A percentile compares a stretch with the other conserved stretches of the same genome.
Conservation (phyloP, 2,329 filamentous ascomycete genomes). For the Juglanconis juglandina region DNA sequence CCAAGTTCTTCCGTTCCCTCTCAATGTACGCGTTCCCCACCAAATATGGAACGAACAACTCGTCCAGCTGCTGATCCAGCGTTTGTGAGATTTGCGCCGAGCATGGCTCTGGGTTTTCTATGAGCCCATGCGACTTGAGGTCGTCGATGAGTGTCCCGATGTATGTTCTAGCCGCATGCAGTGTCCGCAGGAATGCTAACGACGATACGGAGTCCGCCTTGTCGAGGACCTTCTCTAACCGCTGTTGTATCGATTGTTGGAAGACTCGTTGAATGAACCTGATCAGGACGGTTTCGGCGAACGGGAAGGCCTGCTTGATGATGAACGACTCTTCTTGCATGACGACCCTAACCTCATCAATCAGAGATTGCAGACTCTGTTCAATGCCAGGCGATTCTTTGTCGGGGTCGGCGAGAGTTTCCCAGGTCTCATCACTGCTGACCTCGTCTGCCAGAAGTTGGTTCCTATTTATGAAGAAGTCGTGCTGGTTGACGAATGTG, state of each 20-base stretch:
- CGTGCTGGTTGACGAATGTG: slow-evolving; percentile 96
- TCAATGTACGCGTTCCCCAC: slow-evolving; percentile 69
- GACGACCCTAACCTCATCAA: slow-evolving; percentile 92
- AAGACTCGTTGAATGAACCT: slow-evolving; percentile 96
- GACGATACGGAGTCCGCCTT: slow-evolving; percentile 92
- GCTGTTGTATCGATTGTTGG: slow-evolving; percentile 95
- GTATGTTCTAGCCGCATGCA: slow-evolving; percentile 88
- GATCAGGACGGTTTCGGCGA: slow-evolving; percentile 87
- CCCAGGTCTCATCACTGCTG: slow-evolving; percentile 74
- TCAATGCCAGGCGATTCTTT: slow-evolving; percentile 88
- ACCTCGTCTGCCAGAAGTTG: slow-evolving; percentile 89
- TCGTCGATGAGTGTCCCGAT: slow-evolving; percentile 87
- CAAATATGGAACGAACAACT: slow-evolving; percentile 70
- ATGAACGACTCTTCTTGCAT: slow-evolving; percentile 97
- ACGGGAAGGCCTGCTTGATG: slow-evolving; percentile 94
- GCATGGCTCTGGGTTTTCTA: slow-evolving; percentile 88
- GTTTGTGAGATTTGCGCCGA: slow-evolving; percentile 80
- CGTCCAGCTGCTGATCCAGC: slow-evolving; percentile 70
- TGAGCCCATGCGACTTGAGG: slow-evolving; percentile 87
- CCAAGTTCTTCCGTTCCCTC: slow-evolving; percentile 64
- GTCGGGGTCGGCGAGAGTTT: slow-evolving; percentile 89
- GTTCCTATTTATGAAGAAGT: slow-evolving; percentile 96
- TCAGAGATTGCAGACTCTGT: slow-evolving; percentile 81
- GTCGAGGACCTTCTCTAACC: slow-evolving; percentile 90
- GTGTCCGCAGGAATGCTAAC: slow-evolving; percentile 81